Base-by-base conservation (phyloP, 768 basidiomycete species). In the Basidioascus undulatus region DNA sequence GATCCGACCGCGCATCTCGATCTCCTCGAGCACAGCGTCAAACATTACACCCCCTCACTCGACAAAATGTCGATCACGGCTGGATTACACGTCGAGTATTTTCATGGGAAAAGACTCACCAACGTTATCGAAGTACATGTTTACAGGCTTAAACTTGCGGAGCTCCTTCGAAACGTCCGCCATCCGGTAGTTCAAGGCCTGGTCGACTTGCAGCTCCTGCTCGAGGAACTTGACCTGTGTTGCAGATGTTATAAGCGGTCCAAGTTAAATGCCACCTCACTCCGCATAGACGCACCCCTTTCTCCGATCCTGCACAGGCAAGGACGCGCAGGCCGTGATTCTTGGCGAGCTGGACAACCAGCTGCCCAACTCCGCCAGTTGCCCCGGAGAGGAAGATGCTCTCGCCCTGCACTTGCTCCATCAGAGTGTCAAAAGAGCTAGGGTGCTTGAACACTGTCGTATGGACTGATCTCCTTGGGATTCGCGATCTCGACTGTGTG, bases 41-140 rank as follows among this genome's bases (percentile, higher is more conserved):
- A 56, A 50, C 2, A 47, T 48, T 12, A n/a, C n/a, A n/a, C n/a
- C n/a, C n/a, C n/a, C n/a, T n/a, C n/a, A n/a, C n/a, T n/a, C n/a
- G n/a, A n/a, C n/a, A n/a, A n/a, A n/a, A n/a, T n/a, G n/a, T n/a
- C n/a, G n/a, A n/a, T n/a, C n/a, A n/a, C n/a, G n/a, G n/a, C n/a
- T n/a, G n/a, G n/a, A n/a, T n/a, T n/a, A n/a, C n/a, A n/a, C n/a
- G n/a, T n/a, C n/a, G n/a, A n/a, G n/a, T n/a, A n/a, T n/a, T n/a
- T n/a, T n/a, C n/a, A n/a, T n/a, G n/a, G n/a, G n/a, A n/a, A n/a
- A n/a, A n/a, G 40, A 37, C 0, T 49, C 51, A 5, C 51, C 53
- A 13, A 54, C 53, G 39, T 50, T 51, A 36, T 54, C 55, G 45
- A 51, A 53, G 44, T 46, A 51, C 41, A 53, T 43, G 16, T 49